A percentile compares a stretch with the other conserved stretches of the same genome.
Evolutionary conservation across 352 stramenopile genomes (phyloP).

Genomic region (Pythium periplocum): DNA sequence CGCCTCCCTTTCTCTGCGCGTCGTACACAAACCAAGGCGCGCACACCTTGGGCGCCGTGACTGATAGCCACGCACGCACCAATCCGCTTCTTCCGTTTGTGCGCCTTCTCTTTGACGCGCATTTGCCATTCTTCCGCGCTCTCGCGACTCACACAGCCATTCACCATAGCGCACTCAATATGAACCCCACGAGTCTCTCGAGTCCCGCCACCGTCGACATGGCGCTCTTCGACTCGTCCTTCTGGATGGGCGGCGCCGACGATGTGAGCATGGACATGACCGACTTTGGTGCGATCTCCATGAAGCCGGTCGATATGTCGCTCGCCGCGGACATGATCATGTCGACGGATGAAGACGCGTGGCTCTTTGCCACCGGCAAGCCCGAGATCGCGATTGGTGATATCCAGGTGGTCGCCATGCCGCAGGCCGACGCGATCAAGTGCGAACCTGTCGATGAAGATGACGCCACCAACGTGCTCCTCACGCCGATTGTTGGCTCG

Average conservation of each 20-base stretch:
- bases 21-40: too few species aligned
- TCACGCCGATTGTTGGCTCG: constrained; percentile 45
- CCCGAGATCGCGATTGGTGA: constrained; percentile 11
- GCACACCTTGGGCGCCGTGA: too few species aligned
- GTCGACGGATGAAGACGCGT: constrained; percentile 15
- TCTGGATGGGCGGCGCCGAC: constrained; percentile 11
- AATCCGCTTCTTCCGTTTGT: too few species aligned
- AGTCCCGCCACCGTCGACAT: constrained; percentile 9
- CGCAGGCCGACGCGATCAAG: not conserved
- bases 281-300: constrained; percentile 1
- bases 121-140: constrained; percentile 7
- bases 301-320: constrained; percentile 12
- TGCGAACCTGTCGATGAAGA: constrained; percentile 11
- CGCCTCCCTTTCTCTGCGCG: too few species aligned
- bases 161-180: not conserved
- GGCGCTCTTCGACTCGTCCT: constrained; percentile 7
- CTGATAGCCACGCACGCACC: too few species aligned
- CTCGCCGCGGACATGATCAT: too few species aligned
- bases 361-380: constrained; percentile 15
- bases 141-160: not conserved
- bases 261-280: constrained; percentile 9
- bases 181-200: not conserved
- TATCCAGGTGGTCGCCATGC: constrained; percentile 11
- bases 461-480: constrained; percentile 47
- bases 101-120: not conserved